Conservation (phyloP, 768 basidiomycete species). For the Boletus patriciae region DNA sequence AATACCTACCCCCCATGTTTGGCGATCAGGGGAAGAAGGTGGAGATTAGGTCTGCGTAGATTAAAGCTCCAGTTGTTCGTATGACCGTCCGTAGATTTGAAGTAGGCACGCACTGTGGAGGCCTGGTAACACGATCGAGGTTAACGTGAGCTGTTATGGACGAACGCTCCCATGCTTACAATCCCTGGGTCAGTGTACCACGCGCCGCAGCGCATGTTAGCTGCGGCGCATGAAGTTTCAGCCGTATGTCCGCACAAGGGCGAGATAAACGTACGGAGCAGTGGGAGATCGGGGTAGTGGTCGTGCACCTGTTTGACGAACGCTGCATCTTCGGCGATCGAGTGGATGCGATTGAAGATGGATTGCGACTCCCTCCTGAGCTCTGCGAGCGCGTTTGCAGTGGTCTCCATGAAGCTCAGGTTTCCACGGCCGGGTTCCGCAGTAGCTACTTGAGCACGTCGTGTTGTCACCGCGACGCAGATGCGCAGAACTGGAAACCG, state of each 20-base stretch:
- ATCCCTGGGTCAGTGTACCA: conserved; percentile 85
- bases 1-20: conserved; percentile 54
- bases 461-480: conserved; percentile 11
- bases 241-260: neutral
- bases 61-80: conserved; percentile 84
- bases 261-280: conserved; percentile 48
- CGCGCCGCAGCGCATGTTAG: conserved; percentile 90
- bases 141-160: neutral
- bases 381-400: conserved; percentile 40
- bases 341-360: conserved; percentile 85
- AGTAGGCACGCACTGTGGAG: conserved; percentile 56
- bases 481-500: neutral
- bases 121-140: conserved; percentile 2
- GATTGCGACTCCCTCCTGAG: conserved; percentile 72
- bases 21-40: conserved; percentile 60
- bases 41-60: conserved; percentile 79
- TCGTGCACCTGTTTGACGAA: conserved; percentile 63
- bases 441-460: too few species aligned
- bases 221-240: conserved; percentile 38
- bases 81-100: conserved; percentile 92
- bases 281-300: conserved; percentile 49
- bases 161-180: conserved; percentile 35
- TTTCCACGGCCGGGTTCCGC: neutral
- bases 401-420: neutral
- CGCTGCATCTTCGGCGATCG: conserved; percentile 70